Percentiles rank a stretch among this genome's conserved stretches.
Conservation (phyloP, 2,329 filamentous ascomycete species). For the Arthrobotrys entomopaga region DNA sequence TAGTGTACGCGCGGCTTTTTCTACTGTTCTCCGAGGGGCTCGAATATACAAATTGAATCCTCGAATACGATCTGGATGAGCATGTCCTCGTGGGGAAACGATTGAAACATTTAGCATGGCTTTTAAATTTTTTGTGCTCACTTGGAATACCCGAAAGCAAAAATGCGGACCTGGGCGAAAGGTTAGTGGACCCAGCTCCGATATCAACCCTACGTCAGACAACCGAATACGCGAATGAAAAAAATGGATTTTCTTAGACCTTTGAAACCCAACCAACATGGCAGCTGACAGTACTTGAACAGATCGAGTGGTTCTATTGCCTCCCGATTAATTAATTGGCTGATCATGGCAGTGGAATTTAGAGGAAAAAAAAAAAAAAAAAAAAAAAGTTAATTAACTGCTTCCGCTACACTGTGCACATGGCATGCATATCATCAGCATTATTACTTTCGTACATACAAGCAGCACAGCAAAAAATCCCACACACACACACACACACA, state of each 20-base stretch:
- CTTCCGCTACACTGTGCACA: slow-evolving; percentile 23
- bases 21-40: slow-evolving; percentile 12
- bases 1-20: slow-evolving; percentile 41
- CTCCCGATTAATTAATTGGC: slow-evolving; percentile 1
- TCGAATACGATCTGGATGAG: no score
- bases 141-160: slow-evolving; percentile 11
- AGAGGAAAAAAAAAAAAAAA: no score
- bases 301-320: slow-evolving; percentile 8
- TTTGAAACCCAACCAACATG: slow-evolving; percentile 28
- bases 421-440: slow-evolving; percentile 46
- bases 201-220: slow-evolving; percentile 30
- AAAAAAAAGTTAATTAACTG: slow-evolving; percentile 17
- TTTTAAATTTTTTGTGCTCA: no score
- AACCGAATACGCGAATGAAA: no score
- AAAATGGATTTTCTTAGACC: slow-evolving; percentile 16
- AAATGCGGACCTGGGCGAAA: slow-evolving; percentile 51
- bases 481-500: background rate
- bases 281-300: slow-evolving; percentile 31
- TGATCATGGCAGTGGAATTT: background rate
- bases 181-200: background rate
- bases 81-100: no score
- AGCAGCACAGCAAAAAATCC: no score
- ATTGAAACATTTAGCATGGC: background rate
- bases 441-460: background rate
- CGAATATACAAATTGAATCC: slow-evolving; percentile 12